Conservation (phyloP, 306 rosid species). For the Trifolium pratense region DNA sequence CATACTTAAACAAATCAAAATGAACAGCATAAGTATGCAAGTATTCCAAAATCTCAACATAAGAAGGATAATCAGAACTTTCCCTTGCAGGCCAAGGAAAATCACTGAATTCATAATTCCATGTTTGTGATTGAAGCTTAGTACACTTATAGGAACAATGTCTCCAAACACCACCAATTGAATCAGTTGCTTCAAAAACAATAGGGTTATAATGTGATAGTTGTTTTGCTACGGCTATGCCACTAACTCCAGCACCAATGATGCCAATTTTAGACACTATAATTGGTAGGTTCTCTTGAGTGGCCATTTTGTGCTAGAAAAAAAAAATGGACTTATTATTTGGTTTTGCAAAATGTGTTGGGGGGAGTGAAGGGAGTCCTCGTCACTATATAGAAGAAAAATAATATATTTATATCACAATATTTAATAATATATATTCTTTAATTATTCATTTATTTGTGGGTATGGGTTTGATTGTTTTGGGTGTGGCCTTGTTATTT, state of each 20-base stretch:
- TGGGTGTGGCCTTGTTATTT: too few species aligned
- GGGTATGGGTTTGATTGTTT: too few species aligned
- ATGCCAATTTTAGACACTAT: slow-evolving; percentile 55
- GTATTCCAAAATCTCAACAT: slow-evolving; percentile 57
- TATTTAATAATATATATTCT: too few species aligned
- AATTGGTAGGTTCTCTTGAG: neutral
- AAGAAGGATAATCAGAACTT: slow-evolving; percentile 45
- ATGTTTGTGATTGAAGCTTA: slow-evolving; percentile 61
- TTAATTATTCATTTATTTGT: too few species aligned
- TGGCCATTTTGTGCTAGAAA: slow-evolving; percentile 21
- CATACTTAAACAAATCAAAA: slow-evolving; percentile 57
- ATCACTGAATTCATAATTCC: slow-evolving; percentile 68
- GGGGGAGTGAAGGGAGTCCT: neutral
- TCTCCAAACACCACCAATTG: slow-evolving; percentile 40
- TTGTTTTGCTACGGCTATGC: slow-evolving; percentile 66
- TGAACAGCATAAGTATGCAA: slow-evolving; percentile 52
- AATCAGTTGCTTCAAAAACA: slow-evolving; percentile 34
- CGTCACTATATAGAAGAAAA: neutral
- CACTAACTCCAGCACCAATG: slow-evolving; percentile 73
- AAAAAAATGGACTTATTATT: neutral
- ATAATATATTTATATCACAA: too few species aligned
- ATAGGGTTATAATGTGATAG: slow-evolving; percentile 53
- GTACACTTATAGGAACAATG: slow-evolving; percentile 65
- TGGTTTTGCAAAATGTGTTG: neutral
- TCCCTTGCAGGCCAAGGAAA: slow-evolving; percentile 70